A percentile compares a stretch with the other conserved stretches of the same genome.
Conservation (phyloP, 768 basidiomycete species). For the Gymnopilus junonius region DNA sequence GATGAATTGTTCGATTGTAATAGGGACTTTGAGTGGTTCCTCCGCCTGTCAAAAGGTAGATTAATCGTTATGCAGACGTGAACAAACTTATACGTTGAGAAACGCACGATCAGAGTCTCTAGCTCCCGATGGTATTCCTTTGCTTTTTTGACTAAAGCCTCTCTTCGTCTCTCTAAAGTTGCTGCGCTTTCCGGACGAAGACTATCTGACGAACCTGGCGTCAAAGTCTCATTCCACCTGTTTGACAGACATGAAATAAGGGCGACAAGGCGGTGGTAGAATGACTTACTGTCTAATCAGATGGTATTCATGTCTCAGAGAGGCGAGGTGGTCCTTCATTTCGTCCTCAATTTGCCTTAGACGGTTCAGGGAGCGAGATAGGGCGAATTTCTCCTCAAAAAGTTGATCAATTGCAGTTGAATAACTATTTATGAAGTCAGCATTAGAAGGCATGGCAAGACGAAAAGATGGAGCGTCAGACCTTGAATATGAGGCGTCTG, state of each 20-base stretch:
- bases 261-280: not conserved
- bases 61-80: not conserved
- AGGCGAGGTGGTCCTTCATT: constrained; percentile 37
- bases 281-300: constrained; percentile 42
- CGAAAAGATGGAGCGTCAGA: constrained; percentile 8
- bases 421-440: constrained; percentile 32
- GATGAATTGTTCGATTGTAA: constrained; percentile 43
- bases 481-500: constrained; percentile 41
- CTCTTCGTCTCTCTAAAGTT: constrained; percentile 42
- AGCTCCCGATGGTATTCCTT: constrained; percentile 52
- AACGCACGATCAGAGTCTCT: constrained; percentile 34
- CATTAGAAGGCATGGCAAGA: not conserved
- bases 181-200: constrained; percentile 28
- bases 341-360: constrained; percentile 41
- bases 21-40: constrained; percentile 32
- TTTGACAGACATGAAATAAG: not conserved
- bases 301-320: constrained; percentile 37
- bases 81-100: not conserved
- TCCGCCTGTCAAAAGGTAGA: constrained; percentile 21
- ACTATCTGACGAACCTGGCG: constrained; percentile 23
- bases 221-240: constrained; percentile 41
- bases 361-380: constrained; percentile 36
- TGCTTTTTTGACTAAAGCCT: constrained; percentile 46
- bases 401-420: constrained; percentile 39
- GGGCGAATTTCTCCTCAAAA: constrained; percentile 32